Percentiles rank a stretch among this genome's conserved stretches.
Evolutionary conservation across 305 asterid species (phyloP).

Genomic region (Rubia balearica): DNA sequence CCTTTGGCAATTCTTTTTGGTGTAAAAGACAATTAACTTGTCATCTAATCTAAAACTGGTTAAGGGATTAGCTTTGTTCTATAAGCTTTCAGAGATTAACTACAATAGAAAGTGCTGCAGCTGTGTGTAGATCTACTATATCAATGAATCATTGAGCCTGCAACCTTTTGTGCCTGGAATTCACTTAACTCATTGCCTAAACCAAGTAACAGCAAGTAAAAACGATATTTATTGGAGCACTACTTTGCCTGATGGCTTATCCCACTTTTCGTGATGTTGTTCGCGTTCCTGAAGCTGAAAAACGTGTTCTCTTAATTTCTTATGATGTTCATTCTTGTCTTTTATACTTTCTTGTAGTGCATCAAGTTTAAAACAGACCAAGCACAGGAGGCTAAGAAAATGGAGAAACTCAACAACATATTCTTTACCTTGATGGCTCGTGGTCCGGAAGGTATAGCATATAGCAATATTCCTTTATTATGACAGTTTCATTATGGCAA

Average conservation of each 20-base stretch:
- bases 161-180: not conserved
- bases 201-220: not conserved
- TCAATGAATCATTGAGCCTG: not conserved
- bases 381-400: constrained; percentile 82
- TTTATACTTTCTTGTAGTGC: constrained; percentile 38
- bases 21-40: not conserved
- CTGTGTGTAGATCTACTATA: not conserved
- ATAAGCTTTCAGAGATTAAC: not conserved
- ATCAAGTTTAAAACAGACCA: constrained; percentile 86
- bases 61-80: not conserved
- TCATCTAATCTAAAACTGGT: not conserved
- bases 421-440: constrained; percentile 84
- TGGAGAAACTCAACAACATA: constrained; percentile 75
- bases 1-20: not conserved
- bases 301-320: not conserved
- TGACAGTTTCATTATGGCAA: not conserved
- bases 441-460: constrained; percentile 67
- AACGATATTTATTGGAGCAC: not conserved
- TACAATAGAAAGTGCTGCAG: not conserved
- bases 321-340: constrained; percentile 12
- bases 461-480: not conserved
- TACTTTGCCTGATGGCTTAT: not conserved
- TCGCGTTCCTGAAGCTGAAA: not conserved
- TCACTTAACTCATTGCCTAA: not conserved
- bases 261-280: not conserved